Evolutionary conservation across 2,329 filamentous ascomycete genomes (phyloP).

Genomic region (Passalora sequoiae): DNA sequence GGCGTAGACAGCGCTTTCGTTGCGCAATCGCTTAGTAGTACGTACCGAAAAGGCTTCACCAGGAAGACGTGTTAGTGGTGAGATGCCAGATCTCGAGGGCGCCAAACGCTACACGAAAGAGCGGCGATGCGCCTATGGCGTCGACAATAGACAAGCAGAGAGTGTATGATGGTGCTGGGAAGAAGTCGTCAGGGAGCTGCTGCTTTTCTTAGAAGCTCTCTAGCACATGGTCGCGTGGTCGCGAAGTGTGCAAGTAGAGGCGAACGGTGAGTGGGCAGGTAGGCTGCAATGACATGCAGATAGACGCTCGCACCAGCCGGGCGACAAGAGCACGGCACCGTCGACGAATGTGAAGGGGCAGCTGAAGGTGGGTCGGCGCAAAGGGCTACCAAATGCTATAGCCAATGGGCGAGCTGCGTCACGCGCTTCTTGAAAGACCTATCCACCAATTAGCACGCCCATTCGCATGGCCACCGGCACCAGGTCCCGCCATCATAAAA

Average conservation of each 20-base stretch:
- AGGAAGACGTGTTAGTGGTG: constrained; percentile 30
- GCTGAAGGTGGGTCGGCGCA: constrained; percentile 12
- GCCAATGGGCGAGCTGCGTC: constrained; percentile 16
- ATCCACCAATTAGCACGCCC: constrained; percentile 18
- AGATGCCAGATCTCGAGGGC: constrained; percentile 32
- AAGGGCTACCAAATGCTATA: constrained; percentile 8
- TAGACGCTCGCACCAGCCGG: constrained; percentile 12
- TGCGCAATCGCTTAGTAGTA: constrained; percentile 22
- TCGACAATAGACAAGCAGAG: constrained; percentile 17
- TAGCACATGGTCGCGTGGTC: constrained; percentile 28
- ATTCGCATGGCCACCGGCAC: constrained; percentile 21
- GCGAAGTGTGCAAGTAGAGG: constrained; percentile 5
- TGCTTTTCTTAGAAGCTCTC: constrained; percentile 29
- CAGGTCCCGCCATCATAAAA: constrained; percentile 18
- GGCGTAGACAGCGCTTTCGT: constrained; percentile 13
- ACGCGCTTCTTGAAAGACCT: constrained; percentile 9
- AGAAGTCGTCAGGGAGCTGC: constrained; percentile 13
- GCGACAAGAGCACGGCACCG: constrained; percentile 9
- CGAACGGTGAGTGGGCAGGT: constrained; percentile 15
- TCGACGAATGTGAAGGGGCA: constrained; percentile 13
- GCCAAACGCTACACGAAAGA: constrained; percentile 27
- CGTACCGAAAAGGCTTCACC: constrained; percentile 32
- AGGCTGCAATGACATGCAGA: constrained; percentile 12
- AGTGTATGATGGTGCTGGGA: constrained; percentile 16
- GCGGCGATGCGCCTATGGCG: constrained; percentile 24